Evolutionary conservation across 371 early-diverging fungal genomes (phyloP).

Genomic region (Phascolomyces articulosus): DNA sequence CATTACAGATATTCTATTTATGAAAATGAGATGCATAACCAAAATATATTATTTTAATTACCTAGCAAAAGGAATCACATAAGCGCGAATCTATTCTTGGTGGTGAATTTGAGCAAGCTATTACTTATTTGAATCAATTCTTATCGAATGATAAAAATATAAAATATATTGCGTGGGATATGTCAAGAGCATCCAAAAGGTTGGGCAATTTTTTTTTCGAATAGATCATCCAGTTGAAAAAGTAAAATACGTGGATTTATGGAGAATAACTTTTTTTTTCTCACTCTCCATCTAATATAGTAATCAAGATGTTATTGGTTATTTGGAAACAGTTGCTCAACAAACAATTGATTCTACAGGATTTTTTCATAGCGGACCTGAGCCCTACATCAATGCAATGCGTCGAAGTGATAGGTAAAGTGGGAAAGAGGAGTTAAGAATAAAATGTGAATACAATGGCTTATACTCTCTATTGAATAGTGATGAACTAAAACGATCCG

Average conservation of each 20-base stretch:
- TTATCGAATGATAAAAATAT: constrained; percentile 82
- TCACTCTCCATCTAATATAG: background rate
- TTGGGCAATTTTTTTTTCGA: constrained; percentile 15
- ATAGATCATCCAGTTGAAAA: background rate
- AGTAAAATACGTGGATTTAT: too few relatives aligned
- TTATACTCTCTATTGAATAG: background rate
- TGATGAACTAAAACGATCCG: constrained; percentile 8
- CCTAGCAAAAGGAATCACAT: constrained; percentile 82
- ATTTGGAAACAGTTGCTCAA: constrained; percentile 88
- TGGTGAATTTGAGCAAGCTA: constrained; percentile 81
- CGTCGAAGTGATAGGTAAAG: constrained; percentile 11
- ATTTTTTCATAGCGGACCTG: constrained; percentile 91
- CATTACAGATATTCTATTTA: too few relatives aligned
- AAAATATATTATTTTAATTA: background rate
- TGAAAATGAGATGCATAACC: too few relatives aligned
- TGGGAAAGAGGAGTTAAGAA: background rate
- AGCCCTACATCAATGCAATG: constrained; percentile 63
- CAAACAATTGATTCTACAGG: constrained; percentile 85
- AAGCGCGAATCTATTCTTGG: constrained; percentile 87
- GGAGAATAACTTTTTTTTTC: too few relatives aligned
- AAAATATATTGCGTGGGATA: constrained; percentile 95
- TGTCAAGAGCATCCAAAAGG: constrained; percentile 95
- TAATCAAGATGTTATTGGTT: constrained; percentile 88
- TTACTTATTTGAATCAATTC: constrained; percentile 89
- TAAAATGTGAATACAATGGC: background rate